Conservation (phyloP, 768 basidiomycete species). For the Leccinum uliginosum region DNA sequence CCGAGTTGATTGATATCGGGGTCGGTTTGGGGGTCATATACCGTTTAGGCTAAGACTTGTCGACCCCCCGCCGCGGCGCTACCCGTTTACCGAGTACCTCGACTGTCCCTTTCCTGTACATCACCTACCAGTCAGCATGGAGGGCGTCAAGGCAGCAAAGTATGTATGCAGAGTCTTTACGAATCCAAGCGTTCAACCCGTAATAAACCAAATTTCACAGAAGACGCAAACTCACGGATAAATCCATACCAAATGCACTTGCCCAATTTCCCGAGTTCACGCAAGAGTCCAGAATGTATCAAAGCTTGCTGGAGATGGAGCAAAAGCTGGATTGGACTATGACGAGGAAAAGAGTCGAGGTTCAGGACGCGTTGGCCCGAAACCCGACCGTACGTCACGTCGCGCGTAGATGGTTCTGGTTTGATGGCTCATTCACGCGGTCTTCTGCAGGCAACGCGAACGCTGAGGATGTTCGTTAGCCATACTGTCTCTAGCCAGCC, state of each 20-base stretch:
- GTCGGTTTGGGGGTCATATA: too few relatives aligned
- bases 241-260: slow-evolving; percentile 71
- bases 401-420: not conserved
- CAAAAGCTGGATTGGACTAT: slow-evolving; percentile 94
- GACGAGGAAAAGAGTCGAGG: slow-evolving; percentile 83
- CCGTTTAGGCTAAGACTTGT: not conserved
- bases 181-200: not conserved
- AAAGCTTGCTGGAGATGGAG: slow-evolving; percentile 83
- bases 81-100: not conserved
- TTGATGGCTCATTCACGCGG: slow-evolving; percentile 1
- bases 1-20: not conserved
- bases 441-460: slow-evolving; percentile 67
- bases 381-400: slow-evolving; percentile 49
- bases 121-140: slow-evolving; percentile 13
- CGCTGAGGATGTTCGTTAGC: slow-evolving; percentile 79
- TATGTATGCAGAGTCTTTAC: slow-evolving; percentile 7
- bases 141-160: slow-evolving; percentile 34
- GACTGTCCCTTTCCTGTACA: not conserved
- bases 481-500: slow-evolving; percentile 82
- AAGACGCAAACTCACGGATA: slow-evolving; percentile 77
- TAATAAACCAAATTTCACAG: slow-evolving; percentile 33
- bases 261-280: slow-evolving; percentile 72
- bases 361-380: slow-evolving; percentile 81
- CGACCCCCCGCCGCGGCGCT: slow-evolving; percentile 1
- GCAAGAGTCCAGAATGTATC: slow-evolving; percentile 82